Base-by-base conservation (phyloP, 352 stramenopile genomes). In the Phytophthora fragariae region DNA sequence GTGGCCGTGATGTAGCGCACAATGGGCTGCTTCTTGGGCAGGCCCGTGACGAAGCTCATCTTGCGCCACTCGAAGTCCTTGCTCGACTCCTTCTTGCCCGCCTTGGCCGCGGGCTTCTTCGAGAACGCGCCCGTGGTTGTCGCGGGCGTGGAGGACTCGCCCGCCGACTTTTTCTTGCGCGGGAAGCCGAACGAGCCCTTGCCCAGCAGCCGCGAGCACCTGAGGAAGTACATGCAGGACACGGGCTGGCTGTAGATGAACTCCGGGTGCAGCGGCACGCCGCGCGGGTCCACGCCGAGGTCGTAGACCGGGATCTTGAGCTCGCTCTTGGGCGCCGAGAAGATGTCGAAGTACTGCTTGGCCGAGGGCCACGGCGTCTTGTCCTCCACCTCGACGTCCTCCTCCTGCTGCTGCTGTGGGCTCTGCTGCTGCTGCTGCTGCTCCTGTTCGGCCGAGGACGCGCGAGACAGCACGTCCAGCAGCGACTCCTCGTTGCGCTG, bases 11-110 rank as follows among this genome's bases (percentile, higher is more conserved):
- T 90, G 82, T 93, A 92, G 53, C 85, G 83, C 56, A 93, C 86
- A 5, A 92, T 58, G 3, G 86, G 84, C 55, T 91, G 76, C 71
- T 92, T 91, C 79, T 92, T 93, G 2, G 86, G 84, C 50, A 93
- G 59, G 0, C 82, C 86, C n/a, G 86, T 93, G 46, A 93, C 84
- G 64, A 93, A 93, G 71, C 83, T 92, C 86, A 92, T 93, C 63
- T 93, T 93, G 66, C 86, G 84, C 86, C 86, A 93, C 62, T 92
- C 84, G 69, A 90, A 93, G 62, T 93, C 84, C 68, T 92, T 93
- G 73, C 80, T 90, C 57, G 70, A 77, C 54, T 85, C 79, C 49
- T 83, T 85, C 71, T 83, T 86, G 52, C 66, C 59, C 17, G 52
- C 61, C 68, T 73, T 77, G 3, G 29, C 33, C 9, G 47, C 39